A percentile compares a stretch with the other conserved stretches of the same genome.
phyloP scores from a whole-genome alignment of 1,139 yeast species.

The Saccharomyces hybrid region DNA sequence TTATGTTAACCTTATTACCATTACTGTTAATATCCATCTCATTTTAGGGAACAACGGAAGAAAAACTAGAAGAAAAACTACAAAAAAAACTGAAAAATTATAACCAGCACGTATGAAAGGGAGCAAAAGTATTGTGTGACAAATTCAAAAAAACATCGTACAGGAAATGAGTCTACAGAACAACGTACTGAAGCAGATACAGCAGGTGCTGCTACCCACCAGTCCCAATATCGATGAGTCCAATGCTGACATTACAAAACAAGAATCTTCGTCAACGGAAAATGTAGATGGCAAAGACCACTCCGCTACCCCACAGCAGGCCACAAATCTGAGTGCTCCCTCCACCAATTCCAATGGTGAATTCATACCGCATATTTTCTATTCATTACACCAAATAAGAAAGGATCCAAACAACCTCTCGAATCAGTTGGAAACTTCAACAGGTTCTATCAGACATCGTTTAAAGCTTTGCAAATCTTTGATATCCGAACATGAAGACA shows the following conservation, averaged over 20 bases:
- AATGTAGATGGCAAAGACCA: not conserved
- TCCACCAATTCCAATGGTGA: constrained; percentile 10
- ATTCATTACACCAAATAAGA: constrained; percentile 26
- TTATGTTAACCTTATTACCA: too few relatives aligned
- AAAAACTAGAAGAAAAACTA: not conserved
- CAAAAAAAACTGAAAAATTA: not conserved
- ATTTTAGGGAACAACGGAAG: too few relatives aligned
- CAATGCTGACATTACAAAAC: not conserved
- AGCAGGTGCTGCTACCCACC: not conserved
- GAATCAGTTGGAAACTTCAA: constrained; percentile 28
- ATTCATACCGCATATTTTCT: constrained; percentile 31
- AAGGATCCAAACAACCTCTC: constrained; percentile 28
- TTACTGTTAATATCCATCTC: too few relatives aligned
- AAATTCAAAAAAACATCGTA: too few relatives aligned
- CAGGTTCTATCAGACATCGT: constrained; percentile 30
- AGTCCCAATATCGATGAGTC: not conserved
- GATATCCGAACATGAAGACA: constrained; percentile 20
- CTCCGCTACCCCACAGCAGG: not conserved
- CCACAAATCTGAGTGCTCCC: constrained; percentile 4
- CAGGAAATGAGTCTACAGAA: not conserved
- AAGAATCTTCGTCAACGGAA: not conserved
- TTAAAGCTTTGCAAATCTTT: constrained; percentile 26
- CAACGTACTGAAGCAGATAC: not conserved
- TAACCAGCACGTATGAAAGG: too few relatives aligned
- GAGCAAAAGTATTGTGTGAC: too few relatives aligned